Base-by-base conservation (phyloP, 129 eudicot genomes). In the Artemisia tridentata region DNA sequence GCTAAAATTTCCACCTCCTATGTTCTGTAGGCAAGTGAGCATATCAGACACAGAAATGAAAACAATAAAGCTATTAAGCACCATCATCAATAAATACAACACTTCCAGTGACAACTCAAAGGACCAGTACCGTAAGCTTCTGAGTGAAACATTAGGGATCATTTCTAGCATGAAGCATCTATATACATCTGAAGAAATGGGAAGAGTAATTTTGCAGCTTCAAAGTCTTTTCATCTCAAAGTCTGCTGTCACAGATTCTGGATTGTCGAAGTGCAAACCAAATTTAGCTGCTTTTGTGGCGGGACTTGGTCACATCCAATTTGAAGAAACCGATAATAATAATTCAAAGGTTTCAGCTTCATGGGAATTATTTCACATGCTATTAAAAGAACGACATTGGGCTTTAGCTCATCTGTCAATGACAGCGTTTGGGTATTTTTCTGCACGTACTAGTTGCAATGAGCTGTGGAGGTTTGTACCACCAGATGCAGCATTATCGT, bases 381-480 rank as follows among this genome's bases (percentile, higher is more conserved):
- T 92, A 53, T 65, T 92, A 16, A 80, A 82, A 78, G 98, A 92
- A 73, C 79, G 89, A 1, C 98, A 92, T 70, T 92, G 98, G 98
- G 96, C 98, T 43, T 72, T 89, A 23, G 86, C 84, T 41, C 97
- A 89, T 74, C 65, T 90, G 12, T 84, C 92, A 45, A 68, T 85
- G 64, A 63, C 95, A 56, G 81, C 97, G 54, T 93, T 93, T 59
- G 97, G 97, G 67, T 87, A 85, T 79, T 93, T 93, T 75, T 96
- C 99, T 65, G 95, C 92, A 65, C 93, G 86, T 11, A 89, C 95
- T 53, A 65, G 74, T 41, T 93, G 98, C 72, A 80, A 65, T 31
- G 86, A 89, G 69, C 80, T 93, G 7, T 93, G 98, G 98, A 89
- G 95, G 71, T 93, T 85, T 62, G 86, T 93, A 47, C 99, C 99